Base-by-base conservation (phyloP, 331 rosid genomes). In the Pyracantha coccinea region DNA sequence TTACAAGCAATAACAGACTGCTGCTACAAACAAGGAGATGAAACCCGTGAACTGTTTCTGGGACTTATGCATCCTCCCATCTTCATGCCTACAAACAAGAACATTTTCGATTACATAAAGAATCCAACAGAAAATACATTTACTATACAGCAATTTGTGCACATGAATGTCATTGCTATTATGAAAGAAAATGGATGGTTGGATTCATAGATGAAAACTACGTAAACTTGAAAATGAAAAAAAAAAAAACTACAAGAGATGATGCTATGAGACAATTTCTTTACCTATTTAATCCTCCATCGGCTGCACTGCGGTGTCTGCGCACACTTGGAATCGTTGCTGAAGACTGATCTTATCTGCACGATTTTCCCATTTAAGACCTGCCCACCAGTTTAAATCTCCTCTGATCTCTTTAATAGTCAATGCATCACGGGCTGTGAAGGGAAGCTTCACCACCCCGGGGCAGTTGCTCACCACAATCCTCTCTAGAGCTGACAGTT, bases 391-490 rank as follows among this genome's bases (percentile, higher is more conserved):
- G 16, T 10, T 33, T 52, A 57, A 71, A 24, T 52, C 60, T 24
- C 76, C 81, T 70, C 31, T 61, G 31, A 77, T 62, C 35, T 71
- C 76, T 52, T 71, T 33, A 3, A 77, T 38, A 21, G 29, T 52
- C 7, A 14, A 20, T 14, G 81, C 66, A 45, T 71, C 63, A 9
- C 4, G 6, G 47, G 75, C 63, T 60, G 19, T 15, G 52, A 70
- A 54, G 29, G 76, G 57, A 25, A 70, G 72, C 66, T 5, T 70
- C 54, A 10, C 9, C 14, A 77, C 62, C 20, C 14, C 3, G 7
- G 75, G 54, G 66, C 77, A 71, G 33, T 71, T 12, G 66, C 54
- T 52, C 45, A 77, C 81, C 47, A 52, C 64, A 24, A 77, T 10
- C 21, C 27, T 72, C 72, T 62, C 81, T 38, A 71, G 41, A 63